These are phyloP conservation scores for Lipomyces sp. DNA, from an alignment of 805 yeast species.

Conservation along the genomic window DNA sequence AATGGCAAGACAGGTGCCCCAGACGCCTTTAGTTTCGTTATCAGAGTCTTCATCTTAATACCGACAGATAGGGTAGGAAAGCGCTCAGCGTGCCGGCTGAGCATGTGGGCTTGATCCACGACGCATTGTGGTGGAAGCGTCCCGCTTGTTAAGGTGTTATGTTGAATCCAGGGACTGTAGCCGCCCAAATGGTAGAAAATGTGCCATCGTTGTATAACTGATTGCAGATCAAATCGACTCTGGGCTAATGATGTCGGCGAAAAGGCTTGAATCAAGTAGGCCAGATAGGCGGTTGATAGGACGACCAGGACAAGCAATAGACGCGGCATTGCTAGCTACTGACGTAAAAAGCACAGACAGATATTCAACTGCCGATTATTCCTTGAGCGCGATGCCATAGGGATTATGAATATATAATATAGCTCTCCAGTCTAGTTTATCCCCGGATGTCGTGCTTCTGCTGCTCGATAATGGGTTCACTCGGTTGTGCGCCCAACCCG, in stretches of 20 bases:
- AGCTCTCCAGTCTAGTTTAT: too few species aligned
- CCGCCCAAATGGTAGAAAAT: slow-evolving; percentile 32
- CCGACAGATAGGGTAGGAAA: slow-evolving; percentile 32
- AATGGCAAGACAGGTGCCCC: slow-evolving; percentile 21
- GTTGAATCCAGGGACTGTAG: slow-evolving; percentile 30
- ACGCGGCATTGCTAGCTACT: neutral
- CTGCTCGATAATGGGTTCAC: neutral
- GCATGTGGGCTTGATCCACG: slow-evolving; percentile 35
- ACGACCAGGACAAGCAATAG: neutral
- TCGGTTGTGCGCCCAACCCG: too few species aligned
- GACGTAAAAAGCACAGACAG: neutral
- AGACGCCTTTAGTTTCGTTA: slow-evolving; percentile 13
- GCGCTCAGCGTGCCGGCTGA: slow-evolving; percentile 33
- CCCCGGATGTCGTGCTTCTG: too few species aligned
- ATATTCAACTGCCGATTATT: neutral
- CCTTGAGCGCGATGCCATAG: neutral
- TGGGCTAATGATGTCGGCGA: neutral
- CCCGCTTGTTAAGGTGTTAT: neutral
- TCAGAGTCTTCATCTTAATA: slow-evolving; percentile 23
- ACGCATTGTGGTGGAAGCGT: slow-evolving; percentile 18
- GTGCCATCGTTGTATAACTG: slow-evolving; percentile 12
- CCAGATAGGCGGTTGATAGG: neutral
- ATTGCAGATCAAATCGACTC: neutral
- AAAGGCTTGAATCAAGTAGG: neutral
- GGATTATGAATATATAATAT: neutral